Percentiles rank a stretch among this genome's conserved stretches.
phyloP scores from a whole-genome alignment of 2,329 filamentous ascomycete species.

The Exophiala sp. region DNA sequence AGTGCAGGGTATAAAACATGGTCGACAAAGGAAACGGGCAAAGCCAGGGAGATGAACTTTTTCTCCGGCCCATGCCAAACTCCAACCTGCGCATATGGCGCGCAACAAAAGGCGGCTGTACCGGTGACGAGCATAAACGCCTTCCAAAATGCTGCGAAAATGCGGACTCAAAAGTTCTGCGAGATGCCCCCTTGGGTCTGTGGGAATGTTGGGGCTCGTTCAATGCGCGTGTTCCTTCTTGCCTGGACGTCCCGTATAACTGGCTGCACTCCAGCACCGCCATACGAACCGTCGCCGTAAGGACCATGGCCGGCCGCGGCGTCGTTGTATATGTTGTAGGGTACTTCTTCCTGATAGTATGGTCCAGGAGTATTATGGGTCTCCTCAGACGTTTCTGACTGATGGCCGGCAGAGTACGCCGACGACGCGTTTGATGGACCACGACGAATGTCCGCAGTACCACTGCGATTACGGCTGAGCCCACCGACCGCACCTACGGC shows the following conservation, averaged over 20 bases:
- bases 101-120: not conserved
- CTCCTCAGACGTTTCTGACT: slow-evolving; percentile 58
- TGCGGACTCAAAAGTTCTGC: slow-evolving; percentile 72
- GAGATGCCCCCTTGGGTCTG: slow-evolving; percentile 80
- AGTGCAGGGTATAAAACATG: not conserved
- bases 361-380: slow-evolving; percentile 42
- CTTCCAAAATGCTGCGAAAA: not conserved
- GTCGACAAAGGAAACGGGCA: not conserved
- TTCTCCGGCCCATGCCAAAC: not conserved
- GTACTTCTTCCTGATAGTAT: slow-evolving; percentile 50
- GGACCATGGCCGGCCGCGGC: slow-evolving; percentile 42
- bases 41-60: not conserved
- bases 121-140: not conserved
- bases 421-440: slow-evolving; percentile 95
- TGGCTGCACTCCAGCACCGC: slow-evolving; percentile 54
- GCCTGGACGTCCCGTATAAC: slow-evolving; percentile 91
- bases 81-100: not conserved
- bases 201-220: slow-evolving; percentile 81
- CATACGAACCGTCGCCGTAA: slow-evolving; percentile 52
- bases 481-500: slow-evolving; percentile 15
- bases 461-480: slow-evolving; percentile 29
- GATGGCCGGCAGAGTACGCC: slow-evolving; percentile 65
- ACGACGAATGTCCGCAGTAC: slow-evolving; percentile 66
- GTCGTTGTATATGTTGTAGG: slow-evolving; percentile 48
- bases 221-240: slow-evolving; percentile 86